Conservation (phyloP, 2,329 filamentous ascomycete species). For the Beauveria varroae region DNA sequence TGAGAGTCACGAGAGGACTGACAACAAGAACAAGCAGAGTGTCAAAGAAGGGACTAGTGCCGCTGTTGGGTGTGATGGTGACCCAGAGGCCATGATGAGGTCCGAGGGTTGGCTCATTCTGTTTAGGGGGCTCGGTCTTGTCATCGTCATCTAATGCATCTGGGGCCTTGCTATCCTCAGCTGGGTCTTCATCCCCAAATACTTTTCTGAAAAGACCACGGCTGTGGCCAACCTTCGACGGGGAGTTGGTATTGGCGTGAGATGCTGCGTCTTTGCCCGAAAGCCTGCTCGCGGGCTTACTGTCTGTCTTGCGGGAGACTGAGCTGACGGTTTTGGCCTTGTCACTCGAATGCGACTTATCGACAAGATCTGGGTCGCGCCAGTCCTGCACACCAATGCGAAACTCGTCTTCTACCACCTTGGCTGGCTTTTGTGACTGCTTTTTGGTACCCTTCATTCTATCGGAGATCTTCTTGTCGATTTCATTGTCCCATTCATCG, state of each 20-base stretch:
- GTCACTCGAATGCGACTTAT: slow-evolving; percentile 18
- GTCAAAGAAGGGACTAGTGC: slow-evolving; percentile 89
- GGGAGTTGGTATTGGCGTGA: not conserved
- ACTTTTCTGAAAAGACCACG: slow-evolving; percentile 39
- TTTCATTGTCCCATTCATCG: slow-evolving; percentile 57
- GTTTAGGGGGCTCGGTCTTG: slow-evolving; percentile 15
- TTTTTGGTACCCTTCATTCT: slow-evolving; percentile 31
- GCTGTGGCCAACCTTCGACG: slow-evolving; percentile 15
- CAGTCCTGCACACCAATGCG: slow-evolving; percentile 82
- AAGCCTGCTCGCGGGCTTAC: slow-evolving; percentile 9
- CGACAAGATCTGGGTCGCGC: slow-evolving; percentile 60
- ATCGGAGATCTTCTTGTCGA: slow-evolving; percentile 35
- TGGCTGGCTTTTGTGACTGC: slow-evolving; percentile 19
- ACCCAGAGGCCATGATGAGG: slow-evolving; percentile 78
- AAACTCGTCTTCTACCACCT: slow-evolving; percentile 51
- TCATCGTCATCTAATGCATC: slow-evolving; percentile 16
- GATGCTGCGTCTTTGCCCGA: not conserved
- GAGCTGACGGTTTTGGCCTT: slow-evolving; percentile 12
- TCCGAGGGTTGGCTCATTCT: slow-evolving; percentile 19
- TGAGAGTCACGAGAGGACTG: slow-evolving; percentile 85
- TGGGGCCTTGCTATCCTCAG: slow-evolving; percentile 13
- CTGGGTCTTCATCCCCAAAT: slow-evolving; percentile 37
- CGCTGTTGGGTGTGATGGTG: slow-evolving; percentile 86
- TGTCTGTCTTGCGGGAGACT: not conserved
- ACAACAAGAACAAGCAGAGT: slow-evolving; percentile 94